A percentile compares a stretch with the other conserved stretches of the same genome.
These are phyloP conservation scores for Pontederia crassipes DNA, from an alignment of 176 grass and related monocot genomes.

Conservation along the genomic window DNA sequence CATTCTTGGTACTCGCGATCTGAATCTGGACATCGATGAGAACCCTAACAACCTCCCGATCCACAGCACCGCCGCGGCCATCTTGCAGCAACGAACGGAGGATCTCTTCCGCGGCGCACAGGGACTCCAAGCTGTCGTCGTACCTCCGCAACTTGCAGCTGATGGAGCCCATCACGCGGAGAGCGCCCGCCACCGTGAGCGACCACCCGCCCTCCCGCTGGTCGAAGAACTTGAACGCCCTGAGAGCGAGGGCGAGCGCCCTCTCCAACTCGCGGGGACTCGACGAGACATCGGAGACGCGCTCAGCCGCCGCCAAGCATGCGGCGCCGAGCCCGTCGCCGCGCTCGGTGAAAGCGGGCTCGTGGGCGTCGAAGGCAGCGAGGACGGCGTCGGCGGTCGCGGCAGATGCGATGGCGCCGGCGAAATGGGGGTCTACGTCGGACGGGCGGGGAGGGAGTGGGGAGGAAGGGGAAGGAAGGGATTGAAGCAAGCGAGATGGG, in stretches of 20 bases:
- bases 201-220: conserved; percentile 61
- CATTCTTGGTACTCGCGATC: conserved; percentile 43
- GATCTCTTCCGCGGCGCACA: conserved; percentile 50
- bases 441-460: not conserved
- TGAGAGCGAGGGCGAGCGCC: conserved; percentile 42
- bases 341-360: conserved; percentile 11
- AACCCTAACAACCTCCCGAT: conserved; percentile 25
- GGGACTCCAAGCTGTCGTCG: conserved; percentile 49
- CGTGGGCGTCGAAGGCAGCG: conserved; percentile 14
- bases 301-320: conserved; percentile 35
- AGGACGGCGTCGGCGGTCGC: not conserved
- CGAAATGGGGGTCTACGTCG: conserved; percentile 25
- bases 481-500: conserved; percentile 1
- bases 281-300: conserved; percentile 8
- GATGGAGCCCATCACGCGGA: conserved; percentile 46
- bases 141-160: conserved; percentile 30
- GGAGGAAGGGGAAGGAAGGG: not conserved
- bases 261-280: conserved; percentile 28
- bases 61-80: not conserved
- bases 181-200: conserved; percentile 42
- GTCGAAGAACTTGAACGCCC: conserved; percentile 41
- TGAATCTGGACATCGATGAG: conserved; percentile 38
- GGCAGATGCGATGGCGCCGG: conserved; percentile 19
- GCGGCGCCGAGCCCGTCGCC: conserved; percentile 22
- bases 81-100: conserved; percentile 23